Evolutionary conservation across 1,284 basidiomycete species (phyloP).

Genomic region (Trichosporon coremiiforme): DNA sequence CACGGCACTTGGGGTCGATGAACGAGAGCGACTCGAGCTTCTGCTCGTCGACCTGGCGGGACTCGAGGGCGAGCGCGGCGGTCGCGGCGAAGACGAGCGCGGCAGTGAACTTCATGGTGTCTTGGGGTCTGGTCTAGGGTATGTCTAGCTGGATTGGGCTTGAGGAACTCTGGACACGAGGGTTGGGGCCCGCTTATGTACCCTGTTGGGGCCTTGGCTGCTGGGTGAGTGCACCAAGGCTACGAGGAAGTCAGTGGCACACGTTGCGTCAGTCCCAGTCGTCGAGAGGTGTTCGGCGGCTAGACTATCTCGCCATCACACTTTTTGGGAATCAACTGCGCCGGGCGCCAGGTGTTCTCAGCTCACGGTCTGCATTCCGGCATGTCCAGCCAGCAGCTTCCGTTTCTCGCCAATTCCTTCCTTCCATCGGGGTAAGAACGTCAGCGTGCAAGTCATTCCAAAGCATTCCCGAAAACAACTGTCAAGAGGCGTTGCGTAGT

Average conservation of each 20-base stretch:
- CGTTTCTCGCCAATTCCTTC: neutral
- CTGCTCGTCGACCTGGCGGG: slow-evolving; percentile 10
- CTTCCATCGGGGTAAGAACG: neutral
- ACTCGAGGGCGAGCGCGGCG: neutral
- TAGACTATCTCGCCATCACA: neutral
- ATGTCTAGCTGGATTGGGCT: neutral
- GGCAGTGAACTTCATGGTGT: slow-evolving; percentile 6
- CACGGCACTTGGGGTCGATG: neutral
- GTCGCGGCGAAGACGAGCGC: slow-evolving; percentile 5
- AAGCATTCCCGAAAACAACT: neutral
- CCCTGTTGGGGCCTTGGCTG: too few relatives aligned
- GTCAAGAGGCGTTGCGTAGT: neutral
- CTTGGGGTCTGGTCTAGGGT: neutral
- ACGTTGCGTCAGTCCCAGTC: neutral
- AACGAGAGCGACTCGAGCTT: slow-evolving; percentile 3
- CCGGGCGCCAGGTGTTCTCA: slow-evolving; percentile 2
- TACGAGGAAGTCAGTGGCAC: too few relatives aligned
- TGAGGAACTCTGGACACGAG: neutral
- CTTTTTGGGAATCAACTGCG: neutral
- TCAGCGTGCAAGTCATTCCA: neutral
- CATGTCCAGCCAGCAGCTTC: neutral
- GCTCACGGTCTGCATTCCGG: neutral
- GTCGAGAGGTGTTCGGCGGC: neutral
- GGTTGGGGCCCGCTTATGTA: neutral
- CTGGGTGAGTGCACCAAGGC: too few relatives aligned